Percentiles rank a stretch among this genome's conserved stretches.
Evolutionary conservation across 768 basidiomycete genomes (phyloP).

Genomic region (Mrakia hoshinonis): DNA sequence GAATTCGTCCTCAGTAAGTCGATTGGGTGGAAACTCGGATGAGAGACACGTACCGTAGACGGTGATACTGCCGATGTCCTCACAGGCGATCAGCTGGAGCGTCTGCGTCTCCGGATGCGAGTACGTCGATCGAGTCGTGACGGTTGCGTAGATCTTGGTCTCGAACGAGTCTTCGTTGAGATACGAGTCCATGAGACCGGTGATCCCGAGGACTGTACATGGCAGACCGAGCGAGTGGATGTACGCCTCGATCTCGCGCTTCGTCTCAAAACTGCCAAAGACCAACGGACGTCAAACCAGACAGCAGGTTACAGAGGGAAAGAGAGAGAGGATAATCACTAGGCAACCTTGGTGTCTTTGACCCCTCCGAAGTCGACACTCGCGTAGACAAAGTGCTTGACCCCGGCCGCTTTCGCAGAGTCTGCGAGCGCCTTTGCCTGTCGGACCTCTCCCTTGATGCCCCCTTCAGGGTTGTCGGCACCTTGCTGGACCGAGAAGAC

Average conservation of each 20-base stretch:
- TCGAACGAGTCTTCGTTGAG: background rate
- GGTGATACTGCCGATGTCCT: background rate
- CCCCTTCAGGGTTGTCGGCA: background rate
- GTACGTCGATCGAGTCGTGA: background rate
- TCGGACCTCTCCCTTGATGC: background rate
- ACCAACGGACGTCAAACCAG: background rate
- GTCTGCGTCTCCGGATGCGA: background rate
- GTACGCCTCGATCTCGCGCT: background rate
- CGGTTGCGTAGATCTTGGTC: background rate
- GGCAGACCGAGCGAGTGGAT: background rate
- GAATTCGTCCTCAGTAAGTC: background rate
- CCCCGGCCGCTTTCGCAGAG: background rate
- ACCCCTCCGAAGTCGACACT: background rate
- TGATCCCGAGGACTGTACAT: background rate
- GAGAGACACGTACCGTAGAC: background rate
- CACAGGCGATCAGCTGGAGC: background rate
- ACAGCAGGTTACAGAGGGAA: too few species aligned
- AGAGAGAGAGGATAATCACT: background rate
- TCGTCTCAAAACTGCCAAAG: background rate
- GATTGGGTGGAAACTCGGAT: background rate
- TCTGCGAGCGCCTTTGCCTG: background rate
- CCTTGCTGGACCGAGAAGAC: constrained; percentile 7
- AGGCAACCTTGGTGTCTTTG: background rate
- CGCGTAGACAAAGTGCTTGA: background rate
- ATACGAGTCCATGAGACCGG: background rate